These are phyloP conservation scores for Populus euphratica DNA, from an alignment of 345 rosid genomes.

Conservation along the genomic window DNA sequence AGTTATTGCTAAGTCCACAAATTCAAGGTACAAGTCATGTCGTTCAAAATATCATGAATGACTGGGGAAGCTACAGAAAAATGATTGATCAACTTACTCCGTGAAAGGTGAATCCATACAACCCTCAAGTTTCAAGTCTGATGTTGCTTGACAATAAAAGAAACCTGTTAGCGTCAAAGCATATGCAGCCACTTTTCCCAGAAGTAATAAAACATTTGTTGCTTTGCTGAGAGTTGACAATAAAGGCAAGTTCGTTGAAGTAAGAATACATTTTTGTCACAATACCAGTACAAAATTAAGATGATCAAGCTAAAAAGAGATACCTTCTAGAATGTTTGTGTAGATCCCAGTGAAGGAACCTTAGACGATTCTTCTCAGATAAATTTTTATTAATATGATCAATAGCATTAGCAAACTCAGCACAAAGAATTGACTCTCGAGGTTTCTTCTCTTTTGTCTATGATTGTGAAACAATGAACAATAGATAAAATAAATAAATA, in stretches of 20 bases:
- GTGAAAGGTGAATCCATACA: constrained; percentile 39
- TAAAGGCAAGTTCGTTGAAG: constrained; percentile 7
- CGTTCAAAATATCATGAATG: not conserved
- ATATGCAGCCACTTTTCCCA: constrained; percentile 79
- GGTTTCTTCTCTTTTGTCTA: constrained; percentile 77
- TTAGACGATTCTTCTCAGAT: constrained; percentile 67
- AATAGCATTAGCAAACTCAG: constrained; percentile 96
- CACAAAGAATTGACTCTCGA: constrained; percentile 86
- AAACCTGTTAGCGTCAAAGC: constrained; percentile 81
- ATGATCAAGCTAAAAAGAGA: constrained; percentile 3
- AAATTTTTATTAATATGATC: constrained; percentile 83
- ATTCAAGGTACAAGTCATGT: not conserved
- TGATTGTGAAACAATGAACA: constrained; percentile 16
- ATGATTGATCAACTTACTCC: constrained; percentile 51
- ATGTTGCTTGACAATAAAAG: constrained; percentile 75
- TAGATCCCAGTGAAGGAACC: constrained; percentile 89
- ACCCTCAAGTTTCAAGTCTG: constrained; percentile 55
- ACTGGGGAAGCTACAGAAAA: constrained; percentile 3
- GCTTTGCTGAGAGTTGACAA: constrained; percentile 57
- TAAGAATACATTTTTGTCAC: not conserved
- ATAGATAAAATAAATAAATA: not conserved
- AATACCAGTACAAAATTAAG: not conserved
- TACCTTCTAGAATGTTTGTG: constrained; percentile 86
- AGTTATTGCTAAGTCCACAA: not conserved
- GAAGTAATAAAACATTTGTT: constrained; percentile 63